These are phyloP conservation scores for Gleditsia sinensis DNA, from an alignment of 306 rosid genomes.

Conservation along the genomic window DNA sequence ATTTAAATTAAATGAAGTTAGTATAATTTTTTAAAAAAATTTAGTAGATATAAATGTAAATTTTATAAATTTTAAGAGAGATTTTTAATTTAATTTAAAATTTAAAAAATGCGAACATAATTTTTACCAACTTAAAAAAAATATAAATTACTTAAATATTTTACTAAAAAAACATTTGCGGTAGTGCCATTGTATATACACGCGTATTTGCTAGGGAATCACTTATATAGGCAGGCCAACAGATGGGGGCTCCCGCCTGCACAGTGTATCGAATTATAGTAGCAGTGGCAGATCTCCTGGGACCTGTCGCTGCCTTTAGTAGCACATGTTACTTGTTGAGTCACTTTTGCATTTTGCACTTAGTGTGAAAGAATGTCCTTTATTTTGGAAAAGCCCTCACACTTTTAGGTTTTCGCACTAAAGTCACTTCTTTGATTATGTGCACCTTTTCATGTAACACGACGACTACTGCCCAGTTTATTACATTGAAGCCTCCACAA, in stretches of 20 bases:
- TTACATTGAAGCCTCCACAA: no score
- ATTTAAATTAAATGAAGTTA: no score
- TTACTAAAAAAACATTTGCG: no score
- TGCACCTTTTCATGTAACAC: neutral
- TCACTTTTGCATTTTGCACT: neutral
- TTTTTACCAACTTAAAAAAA: no score
- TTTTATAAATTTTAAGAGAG: no score
- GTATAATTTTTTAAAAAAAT: no score
- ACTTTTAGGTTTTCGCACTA: no score
- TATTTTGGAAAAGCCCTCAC: neutral
- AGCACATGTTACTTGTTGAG: neutral
- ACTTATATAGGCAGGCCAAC: neutral
- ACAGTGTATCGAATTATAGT: neutral
- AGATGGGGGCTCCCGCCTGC: neutral
- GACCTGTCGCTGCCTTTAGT: neutral
- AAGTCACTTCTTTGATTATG: neutral
- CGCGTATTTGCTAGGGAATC: neutral
- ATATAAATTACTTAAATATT: no score
- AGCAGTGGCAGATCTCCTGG: neutral
- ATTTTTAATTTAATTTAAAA: no score
- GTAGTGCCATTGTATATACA: neutral
- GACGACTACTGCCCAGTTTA: no score
- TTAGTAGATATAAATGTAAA: no score
- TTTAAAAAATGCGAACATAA: no score
- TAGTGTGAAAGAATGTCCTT: neutral